phyloP scores from a whole-genome alignment of 495 filamentous ascomycete genomes.

The Lasiosphaeria miniovina region DNA sequence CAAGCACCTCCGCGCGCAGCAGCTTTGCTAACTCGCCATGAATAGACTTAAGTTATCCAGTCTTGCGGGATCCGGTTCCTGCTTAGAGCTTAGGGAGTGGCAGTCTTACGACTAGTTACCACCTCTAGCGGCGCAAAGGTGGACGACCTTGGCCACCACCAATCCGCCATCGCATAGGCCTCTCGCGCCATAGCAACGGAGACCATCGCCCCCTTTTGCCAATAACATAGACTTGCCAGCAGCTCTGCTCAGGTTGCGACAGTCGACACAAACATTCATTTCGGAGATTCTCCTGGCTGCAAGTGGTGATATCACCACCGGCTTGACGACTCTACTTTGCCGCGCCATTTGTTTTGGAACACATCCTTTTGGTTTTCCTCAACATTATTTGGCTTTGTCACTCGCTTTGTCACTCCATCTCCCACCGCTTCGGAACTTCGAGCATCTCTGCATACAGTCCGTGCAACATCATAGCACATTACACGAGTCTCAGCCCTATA shows the following conservation, averaged over 20 bases:
- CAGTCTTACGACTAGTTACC: background rate
- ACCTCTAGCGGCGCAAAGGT: background rate
- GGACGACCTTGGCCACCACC: background rate
- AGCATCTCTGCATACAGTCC: too few relatives aligned
- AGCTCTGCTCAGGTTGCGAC: background rate
- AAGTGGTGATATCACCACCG: background rate
- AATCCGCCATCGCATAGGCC: background rate
- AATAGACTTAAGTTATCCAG: background rate
- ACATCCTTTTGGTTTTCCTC: background rate
- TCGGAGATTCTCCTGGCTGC: background rate
- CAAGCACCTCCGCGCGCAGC: background rate
- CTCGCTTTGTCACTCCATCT: background rate
- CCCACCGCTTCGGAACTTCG: background rate
- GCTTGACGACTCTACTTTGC: background rate
- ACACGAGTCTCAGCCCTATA: too few relatives aligned
- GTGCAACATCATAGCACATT: too few relatives aligned
- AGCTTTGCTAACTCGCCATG: constrained; percentile 6
- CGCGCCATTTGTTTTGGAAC: background rate
- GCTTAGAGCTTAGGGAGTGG: background rate
- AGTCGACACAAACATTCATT: background rate
- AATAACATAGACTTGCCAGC: too few relatives aligned
- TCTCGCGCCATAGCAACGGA: too few relatives aligned
- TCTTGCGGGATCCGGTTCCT: background rate
- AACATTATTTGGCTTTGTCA: background rate
- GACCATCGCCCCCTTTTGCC: too few relatives aligned